Evolutionary conservation across 1,284 basidiomycete genomes (phyloP), one percentile per base, ranked within the genome.

Genomic region (Trichosporon coremiiforme): DNA sequence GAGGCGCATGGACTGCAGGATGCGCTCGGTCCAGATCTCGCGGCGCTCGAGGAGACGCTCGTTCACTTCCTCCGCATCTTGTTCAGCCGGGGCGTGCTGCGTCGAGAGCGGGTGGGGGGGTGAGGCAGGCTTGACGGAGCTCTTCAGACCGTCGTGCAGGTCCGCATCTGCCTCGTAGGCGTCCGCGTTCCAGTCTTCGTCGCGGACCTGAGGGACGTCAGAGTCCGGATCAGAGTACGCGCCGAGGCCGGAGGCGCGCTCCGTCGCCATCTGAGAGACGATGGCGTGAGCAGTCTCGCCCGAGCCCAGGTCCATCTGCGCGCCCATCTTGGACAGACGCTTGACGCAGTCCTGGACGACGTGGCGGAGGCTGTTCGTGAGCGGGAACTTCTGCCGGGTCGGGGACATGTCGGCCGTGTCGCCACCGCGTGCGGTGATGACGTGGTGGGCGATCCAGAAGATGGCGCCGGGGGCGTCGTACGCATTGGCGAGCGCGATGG

Each of bases 371-470:
- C 17, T 33, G 31, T 31, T 31, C 29, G 29, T 62, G 3, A 62
- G 57, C 2, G 57, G 57, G 31, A 62, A 62, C 29, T 35, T 62
- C 5, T 15, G 5, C 10, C 57, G 22, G 12, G 20, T 45, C 22
- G n/a, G 36, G 38, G 36, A 15, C 36, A 31, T 36, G 25, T 22
- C 33, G 35, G 1, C 63, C 2, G n/a, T 29, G n/a, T 41, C 38
- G 53, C 12, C 36, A 4, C 36, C 60, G 7, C 17, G 20, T 4
- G 55, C 55, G 4, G 36, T 45, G 57, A 63, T 29, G 45, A 25
- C 17, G 55, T 68, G 66, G 62, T 69, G 57, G n/a, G 66, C 70
- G 7, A 71, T 25, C 50, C 71, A 71, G 64, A 70, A 69, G 45
- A 74, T 45, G n/a, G 62, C 63, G 2, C 69, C 73, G 4, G 69